These are phyloP conservation scores for Kuraishia floccosa DNA, from an alignment of 805 yeast species.

Conservation along the genomic window DNA sequence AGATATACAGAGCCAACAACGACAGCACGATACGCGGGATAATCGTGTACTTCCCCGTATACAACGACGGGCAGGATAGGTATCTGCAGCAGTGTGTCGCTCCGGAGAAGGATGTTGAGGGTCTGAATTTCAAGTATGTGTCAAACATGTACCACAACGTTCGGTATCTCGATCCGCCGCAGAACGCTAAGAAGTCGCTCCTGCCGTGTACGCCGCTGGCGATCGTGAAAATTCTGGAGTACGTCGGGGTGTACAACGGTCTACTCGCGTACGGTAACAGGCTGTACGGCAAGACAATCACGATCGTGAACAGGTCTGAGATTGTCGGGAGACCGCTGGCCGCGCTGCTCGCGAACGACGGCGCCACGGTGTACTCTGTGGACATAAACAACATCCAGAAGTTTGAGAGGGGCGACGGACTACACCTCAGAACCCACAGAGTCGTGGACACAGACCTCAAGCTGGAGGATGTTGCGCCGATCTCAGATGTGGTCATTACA, in stretches of 20 bases:
- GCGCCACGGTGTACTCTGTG: conserved; percentile 90
- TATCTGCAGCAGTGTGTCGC: conserved; percentile 89
- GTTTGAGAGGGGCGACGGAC: conserved; percentile 90
- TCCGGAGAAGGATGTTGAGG: conserved; percentile 93
- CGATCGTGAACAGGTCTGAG: conserved; percentile 88
- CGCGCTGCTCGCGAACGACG: conserved; percentile 92
- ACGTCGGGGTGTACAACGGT: conserved; percentile 76
- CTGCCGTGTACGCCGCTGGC: conserved; percentile 97
- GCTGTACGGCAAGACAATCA: conserved; percentile 83
- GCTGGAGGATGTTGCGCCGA: conserved; percentile 53
- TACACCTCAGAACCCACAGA: conserved; percentile 70
- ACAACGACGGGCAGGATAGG: conserved; percentile 90
- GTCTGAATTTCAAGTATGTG: conserved; percentile 80
- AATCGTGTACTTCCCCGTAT: conserved; percentile 96
- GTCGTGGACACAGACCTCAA: conserved; percentile 47
- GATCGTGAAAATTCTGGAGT: conserved; percentile 85
- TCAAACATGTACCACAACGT: conserved; percentile 93
- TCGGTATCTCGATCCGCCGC: conserved; percentile 68
- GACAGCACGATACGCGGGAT: conserved; percentile 78
- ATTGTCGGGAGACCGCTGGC: conserved; percentile 97
- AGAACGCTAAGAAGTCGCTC: conserved; percentile 62
- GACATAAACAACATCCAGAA: conserved; percentile 82
- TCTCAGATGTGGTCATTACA: conserved; percentile 87
- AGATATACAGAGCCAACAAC: conserved; percentile 69
- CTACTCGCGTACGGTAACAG: conserved; percentile 83